Base-by-base conservation (phyloP, 257 asterid genomes). In the Fraxinus cuspidata region DNA sequence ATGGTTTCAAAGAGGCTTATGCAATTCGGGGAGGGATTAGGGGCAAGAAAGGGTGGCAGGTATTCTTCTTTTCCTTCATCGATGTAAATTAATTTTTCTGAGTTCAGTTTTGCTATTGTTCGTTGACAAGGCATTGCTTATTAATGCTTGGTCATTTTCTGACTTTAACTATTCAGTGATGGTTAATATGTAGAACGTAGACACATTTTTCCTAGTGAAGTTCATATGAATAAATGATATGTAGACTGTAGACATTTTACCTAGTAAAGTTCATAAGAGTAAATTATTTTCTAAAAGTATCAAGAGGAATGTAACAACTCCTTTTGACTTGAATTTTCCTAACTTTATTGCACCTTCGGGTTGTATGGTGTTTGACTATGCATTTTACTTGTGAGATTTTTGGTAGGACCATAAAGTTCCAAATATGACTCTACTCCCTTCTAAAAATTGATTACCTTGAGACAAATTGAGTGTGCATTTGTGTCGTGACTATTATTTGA, bases 1-100 rank as follows among this genome's bases (percentile, higher is more conserved):
- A 83, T 79, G 99, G 97, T 40, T 85, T 91, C 31, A 95, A 91
- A 85, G 98, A 91, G 90, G 98, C 99, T 79, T 93, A 86, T 75
- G 98, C 98, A 34, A 79, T 95, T 78, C 88, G 92, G 35, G 99
- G 99, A 88, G 99, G 99, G 67, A 79, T 90, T 75, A 82, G 88
- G 85, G 98, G 98, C 89, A 83, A 86, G 72, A 91, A 92, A 27
- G 98, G 98, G 77, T 94, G 98, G 98, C 90, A 85, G 97, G 98
- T 91, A 82, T 70, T 79, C 64, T 47, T 58, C 53, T 40, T 70
- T 6, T 65, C 10, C 64, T 75, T 34, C n/a, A 58, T 72, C 31
- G 28, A 34, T 27, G 47, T 79, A 53, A 72, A 51, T 72, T 51
- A 13, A 19, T 64, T 8, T 77, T 49, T 27, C 18, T 42, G 18